Evolutionary conservation across 106 monocot genomes (phyloP).

Genomic region (Acorus gramineus): DNA sequence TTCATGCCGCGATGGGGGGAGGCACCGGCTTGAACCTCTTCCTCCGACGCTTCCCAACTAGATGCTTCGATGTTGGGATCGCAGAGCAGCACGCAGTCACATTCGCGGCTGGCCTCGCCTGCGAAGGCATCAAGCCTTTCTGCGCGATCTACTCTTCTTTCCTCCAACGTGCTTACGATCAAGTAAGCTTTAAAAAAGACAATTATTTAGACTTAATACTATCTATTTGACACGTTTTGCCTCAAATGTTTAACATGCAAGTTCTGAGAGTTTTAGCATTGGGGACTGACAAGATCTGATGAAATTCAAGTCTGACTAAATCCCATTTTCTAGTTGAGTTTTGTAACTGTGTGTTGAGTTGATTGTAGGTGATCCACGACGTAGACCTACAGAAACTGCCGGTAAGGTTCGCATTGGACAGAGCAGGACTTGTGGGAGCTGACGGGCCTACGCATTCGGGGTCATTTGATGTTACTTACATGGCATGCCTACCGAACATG

Average conservation of each 20-base stretch:
- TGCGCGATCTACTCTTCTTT: conserved; percentile 93
- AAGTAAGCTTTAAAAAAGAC: conserved; percentile 24
- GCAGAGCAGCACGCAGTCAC: conserved; percentile 98
- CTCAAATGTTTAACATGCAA: background rate
- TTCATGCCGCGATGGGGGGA: conserved; percentile 95
- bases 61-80: conserved; percentile 94
- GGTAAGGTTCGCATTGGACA: conserved; percentile 90
- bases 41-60: conserved; percentile 74
- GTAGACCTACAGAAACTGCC: conserved; percentile 94
- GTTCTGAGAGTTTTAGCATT: too few relatives aligned
- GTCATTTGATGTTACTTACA: conserved; percentile 87
- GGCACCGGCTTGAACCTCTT: conserved; percentile 91
- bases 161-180: conserved; percentile 87
- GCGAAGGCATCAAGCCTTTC: conserved; percentile 90
- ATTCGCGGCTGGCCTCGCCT: conserved; percentile 87
- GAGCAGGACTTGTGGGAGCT: conserved; percentile 90
- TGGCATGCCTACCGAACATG: conserved; percentile 97
- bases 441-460: conserved; percentile 93
- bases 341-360: background rate
- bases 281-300: too few relatives aligned
- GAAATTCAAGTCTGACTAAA: too few relatives aligned
- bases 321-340: too few relatives aligned
- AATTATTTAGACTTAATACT: background rate
- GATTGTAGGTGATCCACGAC: conserved; percentile 77
- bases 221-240: background rate